Percentiles rank a stretch among this genome's conserved stretches.
Evolutionary conservation across 306 rosid genomes (phyloP).

Genomic region (Cotoneaster glaucophyllus): DNA sequence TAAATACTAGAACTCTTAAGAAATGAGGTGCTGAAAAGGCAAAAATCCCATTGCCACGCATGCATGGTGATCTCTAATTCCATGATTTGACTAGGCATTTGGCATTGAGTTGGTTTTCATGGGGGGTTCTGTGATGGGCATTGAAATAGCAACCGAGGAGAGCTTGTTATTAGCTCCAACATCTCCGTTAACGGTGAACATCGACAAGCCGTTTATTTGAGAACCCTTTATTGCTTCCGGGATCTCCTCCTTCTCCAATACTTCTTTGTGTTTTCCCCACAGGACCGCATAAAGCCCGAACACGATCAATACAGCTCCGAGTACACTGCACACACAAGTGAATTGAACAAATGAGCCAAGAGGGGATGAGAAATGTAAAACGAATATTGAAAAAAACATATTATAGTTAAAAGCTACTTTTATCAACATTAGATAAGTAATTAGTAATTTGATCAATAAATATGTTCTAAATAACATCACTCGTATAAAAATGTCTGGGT

Average conservation of each 20-base stretch:
- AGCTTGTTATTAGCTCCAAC: slow-evolving; percentile 33
- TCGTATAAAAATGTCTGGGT: not conserved
- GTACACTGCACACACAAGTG: slow-evolving; percentile 42
- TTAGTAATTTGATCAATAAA: not conserved
- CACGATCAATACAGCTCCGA: slow-evolving; percentile 58
- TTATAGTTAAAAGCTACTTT: not conserved
- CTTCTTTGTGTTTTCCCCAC: slow-evolving; percentile 90
- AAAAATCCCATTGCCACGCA: slow-evolving; percentile 18
- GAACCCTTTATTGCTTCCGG: slow-evolving; percentile 49
- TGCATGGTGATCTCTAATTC: not conserved
- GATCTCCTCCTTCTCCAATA: slow-evolving; percentile 32
- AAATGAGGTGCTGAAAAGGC: slow-evolving; percentile 22
- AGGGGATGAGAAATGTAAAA: not conserved
- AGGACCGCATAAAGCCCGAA: slow-evolving; percentile 73
- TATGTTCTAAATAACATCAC: not conserved
- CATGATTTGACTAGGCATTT: slow-evolving; percentile 1
- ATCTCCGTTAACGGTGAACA: slow-evolving; percentile 10
- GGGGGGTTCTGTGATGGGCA: slow-evolving; percentile 27
- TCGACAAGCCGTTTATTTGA: slow-evolving; percentile 11
- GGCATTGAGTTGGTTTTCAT: slow-evolving; percentile 18
- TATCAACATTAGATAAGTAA: too few relatives aligned
- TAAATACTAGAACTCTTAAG: not conserved
- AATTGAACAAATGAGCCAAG: not conserved
- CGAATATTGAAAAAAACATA: not conserved
- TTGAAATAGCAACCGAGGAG: slow-evolving; percentile 23